Percentiles rank a stretch among this genome's conserved stretches.
Conservation (phyloP, 1,284 basidiomycete species). For the Porogramme epimiltina region DNA sequence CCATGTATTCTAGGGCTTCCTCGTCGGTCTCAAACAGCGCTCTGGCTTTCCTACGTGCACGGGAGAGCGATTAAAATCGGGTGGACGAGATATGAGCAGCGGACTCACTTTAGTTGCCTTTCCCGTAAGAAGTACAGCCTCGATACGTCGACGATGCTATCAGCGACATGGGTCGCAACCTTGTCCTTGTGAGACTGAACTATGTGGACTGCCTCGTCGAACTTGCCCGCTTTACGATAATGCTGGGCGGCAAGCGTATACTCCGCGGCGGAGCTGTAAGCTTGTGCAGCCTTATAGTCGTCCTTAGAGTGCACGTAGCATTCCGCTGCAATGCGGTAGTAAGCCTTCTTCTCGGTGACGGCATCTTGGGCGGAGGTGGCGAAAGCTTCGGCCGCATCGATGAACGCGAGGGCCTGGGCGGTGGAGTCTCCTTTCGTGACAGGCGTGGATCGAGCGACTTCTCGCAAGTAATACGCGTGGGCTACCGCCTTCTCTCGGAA, state of each 20-base stretch:
- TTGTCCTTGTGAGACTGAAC: slow-evolving; percentile 35
- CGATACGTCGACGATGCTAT: slow-evolving; percentile 48
- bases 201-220: slow-evolving; percentile 55
- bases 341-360: slow-evolving; percentile 34
- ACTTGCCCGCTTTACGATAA: slow-evolving; percentile 51
- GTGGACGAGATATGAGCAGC: neutral
- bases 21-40: slow-evolving; percentile 53
- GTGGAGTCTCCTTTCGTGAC: slow-evolving; percentile 36
- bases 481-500: slow-evolving; percentile 48
- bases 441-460: slow-evolving; percentile 36
- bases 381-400: slow-evolving; percentile 52
- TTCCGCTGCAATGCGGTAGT: slow-evolving; percentile 52
- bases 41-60: slow-evolving; percentile 43
- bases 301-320: slow-evolving; percentile 50
- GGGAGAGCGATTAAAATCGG: neutral
- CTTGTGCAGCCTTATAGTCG: slow-evolving; percentile 45
- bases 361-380: slow-evolving; percentile 38
- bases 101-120: slow-evolving; percentile 45
- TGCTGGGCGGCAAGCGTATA: slow-evolving; percentile 47
- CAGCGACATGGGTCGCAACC: slow-evolving; percentile 38
- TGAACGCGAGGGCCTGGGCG: slow-evolving; percentile 39
- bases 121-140: slow-evolving; percentile 54
- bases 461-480: slow-evolving; percentile 45
- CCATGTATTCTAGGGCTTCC: slow-evolving; percentile 58
- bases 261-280: slow-evolving; percentile 45